Evolutionary conservation across 768 basidiomycete genomes (phyloP).

Genomic region (Daedalea quercina): DNA sequence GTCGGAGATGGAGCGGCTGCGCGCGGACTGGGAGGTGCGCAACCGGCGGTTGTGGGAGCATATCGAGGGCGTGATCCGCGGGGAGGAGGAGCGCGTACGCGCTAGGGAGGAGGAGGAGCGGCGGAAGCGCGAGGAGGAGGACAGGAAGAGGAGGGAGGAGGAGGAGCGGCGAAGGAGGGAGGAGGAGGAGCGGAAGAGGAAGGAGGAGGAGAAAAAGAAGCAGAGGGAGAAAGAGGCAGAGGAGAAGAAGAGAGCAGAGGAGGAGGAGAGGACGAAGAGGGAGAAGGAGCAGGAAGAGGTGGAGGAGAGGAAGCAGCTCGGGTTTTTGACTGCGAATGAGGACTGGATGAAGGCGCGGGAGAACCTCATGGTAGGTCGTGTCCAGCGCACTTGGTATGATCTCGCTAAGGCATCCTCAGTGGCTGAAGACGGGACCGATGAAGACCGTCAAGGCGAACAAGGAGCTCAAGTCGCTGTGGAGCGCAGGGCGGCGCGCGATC

Average conservation of each 20-base stretch:
- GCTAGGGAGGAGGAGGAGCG: slow-evolving; percentile 51
- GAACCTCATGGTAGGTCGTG: slow-evolving; percentile 41
- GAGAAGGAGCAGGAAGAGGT: slow-evolving; percentile 27
- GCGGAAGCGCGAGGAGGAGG: slow-evolving; percentile 42
- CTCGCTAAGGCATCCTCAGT: slow-evolving; percentile 28
- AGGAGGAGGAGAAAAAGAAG: slow-evolving; percentile 20
- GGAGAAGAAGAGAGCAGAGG: slow-evolving; percentile 23
- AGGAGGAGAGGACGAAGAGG: slow-evolving; percentile 30
- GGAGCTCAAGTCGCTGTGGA: slow-evolving; percentile 54
- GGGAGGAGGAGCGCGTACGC: slow-evolving; percentile 55
- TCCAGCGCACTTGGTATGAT: background rate
- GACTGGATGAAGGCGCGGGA: slow-evolving; percentile 60
- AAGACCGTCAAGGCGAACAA: slow-evolving; percentile 54
- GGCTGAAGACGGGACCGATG: slow-evolving; percentile 60
- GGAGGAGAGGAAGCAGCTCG: slow-evolving; percentile 36
- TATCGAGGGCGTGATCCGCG: slow-evolving; percentile 55
- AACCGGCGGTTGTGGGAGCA: slow-evolving; percentile 43
- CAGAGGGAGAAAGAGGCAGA: slow-evolving; percentile 15
- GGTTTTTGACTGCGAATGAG: slow-evolving; percentile 47
- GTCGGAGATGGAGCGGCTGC: slow-evolving; percentile 36
- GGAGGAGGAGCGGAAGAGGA: slow-evolving; percentile 20
- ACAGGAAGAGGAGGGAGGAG: slow-evolving; percentile 29
- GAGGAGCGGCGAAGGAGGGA: slow-evolving; percentile 21
- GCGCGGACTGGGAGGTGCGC: slow-evolving; percentile 38
- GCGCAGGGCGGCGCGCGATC: slow-evolving; percentile 64